Conservation (phyloP, 257 asterid species). For the Solanum peruvianum region DNA sequence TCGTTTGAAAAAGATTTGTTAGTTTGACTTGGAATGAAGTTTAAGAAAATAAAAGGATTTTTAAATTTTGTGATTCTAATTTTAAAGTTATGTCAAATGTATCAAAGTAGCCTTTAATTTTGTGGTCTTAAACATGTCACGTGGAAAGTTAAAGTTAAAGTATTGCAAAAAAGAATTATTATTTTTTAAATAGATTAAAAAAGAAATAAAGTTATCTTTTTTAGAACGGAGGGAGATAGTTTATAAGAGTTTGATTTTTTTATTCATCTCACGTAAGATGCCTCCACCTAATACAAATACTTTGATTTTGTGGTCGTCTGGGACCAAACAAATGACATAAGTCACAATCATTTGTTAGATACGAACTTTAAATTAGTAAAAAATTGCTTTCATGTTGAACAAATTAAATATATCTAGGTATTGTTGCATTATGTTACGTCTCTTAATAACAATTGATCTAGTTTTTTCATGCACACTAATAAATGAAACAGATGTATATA, state of each 20-base stretch:
- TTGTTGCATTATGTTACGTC: neutral
- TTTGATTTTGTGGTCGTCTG: neutral
- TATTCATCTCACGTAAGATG: neutral
- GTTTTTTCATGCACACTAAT: neutral
- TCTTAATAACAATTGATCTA: neutral
- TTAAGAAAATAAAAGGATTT: no score
- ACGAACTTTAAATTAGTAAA: neutral
- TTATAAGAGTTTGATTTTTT: neutral
- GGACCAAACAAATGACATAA: neutral
- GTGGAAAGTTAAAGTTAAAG: no score
- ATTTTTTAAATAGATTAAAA: no score
- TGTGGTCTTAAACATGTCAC: no score
- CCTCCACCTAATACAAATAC: neutral
- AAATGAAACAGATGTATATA: neutral
- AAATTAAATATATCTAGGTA: neutral
- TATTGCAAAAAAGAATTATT: fast-evolving
- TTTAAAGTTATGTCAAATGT: no score
- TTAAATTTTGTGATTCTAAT: no score
- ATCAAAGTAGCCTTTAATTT: no score
- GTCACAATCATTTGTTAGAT: neutral
- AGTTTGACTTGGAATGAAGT: no score
- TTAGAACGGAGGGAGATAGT: no score
- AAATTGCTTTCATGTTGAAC: neutral
- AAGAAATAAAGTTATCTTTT: no score
- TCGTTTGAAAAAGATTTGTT: no score